These are phyloP conservation scores for Pythium aphanidermatum DNA, from an alignment of 352 stramenopile genomes.

Conservation along the genomic window DNA sequence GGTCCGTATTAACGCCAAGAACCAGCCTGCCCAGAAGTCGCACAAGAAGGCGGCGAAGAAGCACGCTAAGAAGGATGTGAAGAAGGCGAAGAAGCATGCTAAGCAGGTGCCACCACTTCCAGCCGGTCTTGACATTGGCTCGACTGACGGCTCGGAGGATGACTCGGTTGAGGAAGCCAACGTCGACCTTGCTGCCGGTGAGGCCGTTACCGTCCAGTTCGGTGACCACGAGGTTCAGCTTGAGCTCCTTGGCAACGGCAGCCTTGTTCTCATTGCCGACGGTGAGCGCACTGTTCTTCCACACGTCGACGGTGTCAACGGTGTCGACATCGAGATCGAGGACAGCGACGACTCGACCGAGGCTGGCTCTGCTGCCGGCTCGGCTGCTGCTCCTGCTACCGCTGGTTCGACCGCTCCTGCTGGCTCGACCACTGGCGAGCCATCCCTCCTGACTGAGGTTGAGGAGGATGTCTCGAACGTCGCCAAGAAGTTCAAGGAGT, in stretches of 20 bases:
- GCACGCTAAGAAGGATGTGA: conserved; percentile 12
- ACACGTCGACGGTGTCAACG: background rate
- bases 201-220: conserved; percentile 11
- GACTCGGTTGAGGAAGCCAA: conserved; percentile 1
- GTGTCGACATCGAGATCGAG: conserved; percentile 10
- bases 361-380: background rate
- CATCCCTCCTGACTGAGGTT: background rate
- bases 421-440: background rate
- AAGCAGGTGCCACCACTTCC: conserved; percentile 4
- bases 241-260: conserved; percentile 16
- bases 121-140: background rate
- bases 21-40: conserved; percentile 10
- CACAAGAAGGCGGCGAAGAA: conserved; percentile 7
- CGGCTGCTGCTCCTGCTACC: background rate
- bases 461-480: conserved; percentile 19
- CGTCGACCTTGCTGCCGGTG: conserved; percentile 2
- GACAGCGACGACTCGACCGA: background rate
- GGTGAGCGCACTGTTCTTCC: conserved; percentile 2
- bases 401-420: background rate
- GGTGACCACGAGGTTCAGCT: conserved; percentile 5
- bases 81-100: conserved; percentile 9
- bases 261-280: conserved; percentile 6
- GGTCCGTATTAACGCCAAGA: conserved; percentile 32
- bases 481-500: conserved; percentile 36
- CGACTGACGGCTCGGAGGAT: background rate